Conservation (phyloP, 805 yeast genomes). For the Myxozyma udenii region DNA sequence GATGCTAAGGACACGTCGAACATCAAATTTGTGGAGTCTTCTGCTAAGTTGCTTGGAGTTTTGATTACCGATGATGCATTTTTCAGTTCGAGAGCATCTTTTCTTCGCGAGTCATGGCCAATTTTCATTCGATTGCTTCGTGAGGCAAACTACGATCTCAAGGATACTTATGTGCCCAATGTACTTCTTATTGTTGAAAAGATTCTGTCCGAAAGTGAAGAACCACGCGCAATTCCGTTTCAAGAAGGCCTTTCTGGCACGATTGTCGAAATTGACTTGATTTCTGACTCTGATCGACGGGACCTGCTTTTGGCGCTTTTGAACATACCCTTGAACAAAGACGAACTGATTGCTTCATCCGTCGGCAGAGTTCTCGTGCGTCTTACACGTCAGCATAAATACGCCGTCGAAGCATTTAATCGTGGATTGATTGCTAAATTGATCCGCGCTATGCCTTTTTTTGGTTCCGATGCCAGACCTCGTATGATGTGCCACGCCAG, state of each 20-base stretch:
- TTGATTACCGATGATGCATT: slow-evolving; percentile 29
- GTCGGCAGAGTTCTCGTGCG: slow-evolving; percentile 55
- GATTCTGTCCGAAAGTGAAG: slow-evolving; percentile 53
- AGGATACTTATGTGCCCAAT: slow-evolving; percentile 52
- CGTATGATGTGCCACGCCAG: slow-evolving; percentile 50
- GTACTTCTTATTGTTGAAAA: slow-evolving; percentile 56
- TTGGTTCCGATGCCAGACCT: slow-evolving; percentile 39
- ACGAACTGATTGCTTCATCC: slow-evolving; percentile 50
- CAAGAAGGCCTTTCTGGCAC: slow-evolving; percentile 24
- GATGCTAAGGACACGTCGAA: slow-evolving; percentile 7
- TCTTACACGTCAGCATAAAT: slow-evolving; percentile 47
- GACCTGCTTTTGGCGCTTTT: slow-evolving; percentile 48
- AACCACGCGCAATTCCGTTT: slow-evolving; percentile 39
- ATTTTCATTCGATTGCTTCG: slow-evolving; percentile 24
- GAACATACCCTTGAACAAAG: slow-evolving; percentile 42
- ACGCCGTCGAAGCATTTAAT: slow-evolving; percentile 44
- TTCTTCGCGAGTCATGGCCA: slow-evolving; percentile 23
- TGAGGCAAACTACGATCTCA: neutral
- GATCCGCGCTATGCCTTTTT: slow-evolving; percentile 43
- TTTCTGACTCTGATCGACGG: slow-evolving; percentile 6
- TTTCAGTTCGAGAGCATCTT: slow-evolving; percentile 19
- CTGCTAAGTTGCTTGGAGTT: slow-evolving; percentile 33
- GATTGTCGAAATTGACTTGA: slow-evolving; percentile 27
- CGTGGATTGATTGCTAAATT: slow-evolving; percentile 51
- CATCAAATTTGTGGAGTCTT: slow-evolving; percentile 5